Conservation (phyloP, 139 green algal species). For the Micractinium sp. region DNA sequence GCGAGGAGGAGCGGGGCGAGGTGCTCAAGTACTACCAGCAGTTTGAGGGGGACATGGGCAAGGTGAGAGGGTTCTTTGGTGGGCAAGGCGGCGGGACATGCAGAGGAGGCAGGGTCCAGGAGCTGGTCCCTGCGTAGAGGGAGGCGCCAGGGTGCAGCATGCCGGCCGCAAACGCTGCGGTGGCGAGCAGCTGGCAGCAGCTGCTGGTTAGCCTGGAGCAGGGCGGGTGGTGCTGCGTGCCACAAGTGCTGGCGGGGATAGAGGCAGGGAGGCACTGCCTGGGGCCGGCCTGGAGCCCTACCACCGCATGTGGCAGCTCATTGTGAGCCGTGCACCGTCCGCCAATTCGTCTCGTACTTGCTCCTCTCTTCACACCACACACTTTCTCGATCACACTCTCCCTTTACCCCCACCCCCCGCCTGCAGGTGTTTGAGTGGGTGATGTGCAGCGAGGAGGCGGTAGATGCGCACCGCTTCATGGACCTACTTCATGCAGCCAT, state of each 20-base stretch:
- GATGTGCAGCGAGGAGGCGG: conserved; percentile 78
- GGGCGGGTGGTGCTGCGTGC: neutral
- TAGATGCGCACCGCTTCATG: conserved; percentile 87
- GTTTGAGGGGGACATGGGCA: conserved; percentile 84
- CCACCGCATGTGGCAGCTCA: no score
- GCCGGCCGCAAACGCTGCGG: no score
- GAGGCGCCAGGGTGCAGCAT: no score
- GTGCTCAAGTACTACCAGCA: conserved; percentile 77
- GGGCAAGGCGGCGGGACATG: no score
- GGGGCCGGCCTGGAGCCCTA: no score
- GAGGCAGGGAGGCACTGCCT: no score
- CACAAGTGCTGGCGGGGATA: no score
- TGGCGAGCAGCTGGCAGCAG: no score
- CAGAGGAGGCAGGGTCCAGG: neutral
- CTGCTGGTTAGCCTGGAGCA: no score
- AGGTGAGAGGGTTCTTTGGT: conserved; percentile 58
- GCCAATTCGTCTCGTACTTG: neutral
- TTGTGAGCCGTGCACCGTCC: no score
- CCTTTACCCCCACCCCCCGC: no score
- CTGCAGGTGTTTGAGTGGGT: conserved; percentile 81
- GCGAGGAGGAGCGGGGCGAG: conserved; percentile 77
- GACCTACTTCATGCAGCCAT: conserved; percentile 79
- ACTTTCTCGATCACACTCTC: neutral
- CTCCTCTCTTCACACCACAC: neutral
- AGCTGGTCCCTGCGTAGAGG: no score